Base-by-base conservation (phyloP, 768 basidiomycete genomes). In the Albatrellus ellisii region DNA sequence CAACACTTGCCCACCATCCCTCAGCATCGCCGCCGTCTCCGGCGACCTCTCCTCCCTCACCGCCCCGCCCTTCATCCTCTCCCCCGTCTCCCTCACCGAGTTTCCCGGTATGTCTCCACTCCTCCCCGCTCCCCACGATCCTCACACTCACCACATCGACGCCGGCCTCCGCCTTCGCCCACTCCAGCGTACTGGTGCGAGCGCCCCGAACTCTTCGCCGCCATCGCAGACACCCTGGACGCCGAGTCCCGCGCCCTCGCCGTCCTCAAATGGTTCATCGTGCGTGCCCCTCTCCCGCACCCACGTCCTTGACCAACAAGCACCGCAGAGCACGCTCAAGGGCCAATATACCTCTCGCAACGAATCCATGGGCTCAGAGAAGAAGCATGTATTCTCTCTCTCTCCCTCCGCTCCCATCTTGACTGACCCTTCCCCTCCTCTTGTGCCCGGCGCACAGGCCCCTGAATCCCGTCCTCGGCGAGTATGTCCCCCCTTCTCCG, bases 191-290 rank as follows among this genome's bases (percentile, higher is more conserved):
- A 98, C 62, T 98, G 94, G 94, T 88, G 90, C 56, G 94, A 98
- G 59, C 84, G 86, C 39, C 90, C 90, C 21, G 79, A 79, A 41
- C 66, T 90, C 41, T 97, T 99, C 55, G 77, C 90, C 3, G 76
- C 75, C 17, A 97, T 97, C 56, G 75, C 80, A 15, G 77, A 80
- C 50, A 88, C 79, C 4, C 69, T 67, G 56, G 75, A 73, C 10
- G 73, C 77, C 24, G 80, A 91, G 58, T 76, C 78, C 2, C 69
- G 91, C 38, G 70, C 78, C 2, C 65, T 86, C 39, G 73, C 78
- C 5, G 88, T 97, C n/a, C 69, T 97, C 34, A 75, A 72, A 53
- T 99, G 94, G 94, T 99, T 98, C 63, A 85, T 99, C 54, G 81
- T 86, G 51, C 52, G 79, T 65, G 7, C 6, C 6, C 10, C 15